These are phyloP conservation scores for Candida sithepensis DNA, from an alignment of 805 yeast species.

Conservation along the genomic window DNA sequence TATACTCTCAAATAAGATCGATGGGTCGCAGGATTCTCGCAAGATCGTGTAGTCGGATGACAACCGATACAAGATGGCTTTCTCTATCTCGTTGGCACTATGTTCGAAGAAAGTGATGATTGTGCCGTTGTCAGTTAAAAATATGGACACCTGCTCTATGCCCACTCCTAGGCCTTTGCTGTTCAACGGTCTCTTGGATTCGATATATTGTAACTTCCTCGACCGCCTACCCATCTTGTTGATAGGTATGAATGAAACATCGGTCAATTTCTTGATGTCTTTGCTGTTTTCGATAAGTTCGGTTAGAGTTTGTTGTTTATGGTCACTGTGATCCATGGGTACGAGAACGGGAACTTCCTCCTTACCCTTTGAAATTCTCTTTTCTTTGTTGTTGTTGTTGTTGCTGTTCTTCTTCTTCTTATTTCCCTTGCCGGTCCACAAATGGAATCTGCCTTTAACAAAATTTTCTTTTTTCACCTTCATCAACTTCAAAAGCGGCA, in stretches of 20 bases:
- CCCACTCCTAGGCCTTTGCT: constrained; percentile 43
- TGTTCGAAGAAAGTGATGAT: constrained; percentile 57
- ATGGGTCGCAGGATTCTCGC: constrained; percentile 48
- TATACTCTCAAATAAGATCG: constrained; percentile 50
- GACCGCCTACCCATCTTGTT: constrained; percentile 6
- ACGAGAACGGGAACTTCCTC: no score
- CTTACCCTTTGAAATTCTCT: no score
- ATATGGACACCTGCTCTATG: constrained; percentile 54
- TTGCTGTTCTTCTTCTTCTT: neutral
- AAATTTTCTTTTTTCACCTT: constrained; percentile 19
- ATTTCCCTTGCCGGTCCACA: constrained; percentile 1
- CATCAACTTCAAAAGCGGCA: constrained; percentile 49
- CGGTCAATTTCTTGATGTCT: constrained; percentile 34
- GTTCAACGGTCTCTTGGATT: constrained; percentile 42
- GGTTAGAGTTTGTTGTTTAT: constrained; percentile 6
- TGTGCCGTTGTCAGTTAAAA: constrained; percentile 40
- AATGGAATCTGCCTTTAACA: constrained; percentile 2
- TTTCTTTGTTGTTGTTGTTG: neutral
- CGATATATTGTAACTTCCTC: constrained; percentile 30
- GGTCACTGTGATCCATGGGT: neutral
- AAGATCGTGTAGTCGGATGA: constrained; percentile 43
- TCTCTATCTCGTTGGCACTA: constrained; percentile 49
- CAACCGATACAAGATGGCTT: constrained; percentile 48
- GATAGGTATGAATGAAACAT: constrained; percentile 23
- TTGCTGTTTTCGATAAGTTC: constrained; percentile 21